A percentile compares a stretch with the other conserved stretches of the same genome.
phyloP scores from a whole-genome alignment of 257 asterid genomes.

The Cordia subcordata region DNA sequence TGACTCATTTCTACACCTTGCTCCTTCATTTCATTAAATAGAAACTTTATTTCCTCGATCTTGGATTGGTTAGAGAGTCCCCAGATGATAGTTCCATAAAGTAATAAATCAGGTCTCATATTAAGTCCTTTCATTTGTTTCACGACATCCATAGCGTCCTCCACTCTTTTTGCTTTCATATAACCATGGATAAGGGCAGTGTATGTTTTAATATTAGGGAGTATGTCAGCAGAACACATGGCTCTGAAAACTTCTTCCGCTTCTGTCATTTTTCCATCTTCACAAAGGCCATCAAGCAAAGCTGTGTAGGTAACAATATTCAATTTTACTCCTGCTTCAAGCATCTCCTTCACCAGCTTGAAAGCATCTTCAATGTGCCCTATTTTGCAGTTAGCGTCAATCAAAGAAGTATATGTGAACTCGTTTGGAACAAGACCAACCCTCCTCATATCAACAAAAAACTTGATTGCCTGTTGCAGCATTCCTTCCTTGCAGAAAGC shows the following conservation, averaged over 20 bases:
- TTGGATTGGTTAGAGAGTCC: constrained; percentile 63
- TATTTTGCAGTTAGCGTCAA: constrained; percentile 73
- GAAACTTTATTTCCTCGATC: constrained; percentile 55
- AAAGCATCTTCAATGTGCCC: constrained; percentile 59
- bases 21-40: constrained; percentile 69
- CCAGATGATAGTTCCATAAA: constrained; percentile 78
- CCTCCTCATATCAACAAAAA: constrained; percentile 83
- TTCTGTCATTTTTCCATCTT: constrained; percentile 62
- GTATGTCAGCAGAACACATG: constrained; percentile 50
- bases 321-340: constrained; percentile 52
- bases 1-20: constrained; percentile 39
- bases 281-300: constrained; percentile 70
- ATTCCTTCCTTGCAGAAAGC: constrained; percentile 89
- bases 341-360: constrained; percentile 78
- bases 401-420: constrained; percentile 70
- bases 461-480: constrained; percentile 71
- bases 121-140: constrained; percentile 54
- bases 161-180: constrained; percentile 53
- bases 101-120: constrained; percentile 49
- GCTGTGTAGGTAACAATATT: constrained; percentile 68
- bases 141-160: constrained; percentile 56
- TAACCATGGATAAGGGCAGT: constrained; percentile 80
- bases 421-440: constrained; percentile 81
- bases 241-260: constrained; percentile 70
- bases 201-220: constrained; percentile 62